Conservation (phyloP, 805 yeast species). For the Teunomyces kruisii region DNA sequence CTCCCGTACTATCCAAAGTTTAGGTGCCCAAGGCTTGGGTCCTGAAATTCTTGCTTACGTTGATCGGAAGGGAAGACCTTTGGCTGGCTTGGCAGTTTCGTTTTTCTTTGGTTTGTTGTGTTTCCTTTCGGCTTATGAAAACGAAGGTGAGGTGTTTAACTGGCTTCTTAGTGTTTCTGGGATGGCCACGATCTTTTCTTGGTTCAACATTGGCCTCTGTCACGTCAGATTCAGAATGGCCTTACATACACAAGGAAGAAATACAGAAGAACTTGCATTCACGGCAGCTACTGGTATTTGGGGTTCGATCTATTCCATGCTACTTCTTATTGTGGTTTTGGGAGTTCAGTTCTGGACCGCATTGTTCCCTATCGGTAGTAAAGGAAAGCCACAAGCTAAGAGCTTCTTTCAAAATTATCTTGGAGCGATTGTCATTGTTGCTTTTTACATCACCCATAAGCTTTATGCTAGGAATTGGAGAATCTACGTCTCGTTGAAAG, state of each 20-base stretch:
- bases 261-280: slow-evolving; percentile 21
- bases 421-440: slow-evolving; percentile 23
- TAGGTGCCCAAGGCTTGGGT: slow-evolving; percentile 16
- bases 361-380: slow-evolving; percentile 20
- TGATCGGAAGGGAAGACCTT: slow-evolving; percentile 17
- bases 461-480: slow-evolving; percentile 19
- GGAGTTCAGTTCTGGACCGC: slow-evolving; percentile 29
- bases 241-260: slow-evolving; percentile 22
- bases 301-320: slow-evolving; percentile 27
- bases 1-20: slow-evolving; percentile 17
- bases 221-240: slow-evolving; percentile 35
- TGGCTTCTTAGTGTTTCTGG: slow-evolving; percentile 38
- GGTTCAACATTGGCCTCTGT: slow-evolving; percentile 35
- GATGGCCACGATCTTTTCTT: slow-evolving; percentile 35
- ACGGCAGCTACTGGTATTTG: slow-evolving; percentile 21
- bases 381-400: slow-evolving; percentile 15
- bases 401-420: slow-evolving; percentile 26
- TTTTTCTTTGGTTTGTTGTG: slow-evolving; percentile 16
- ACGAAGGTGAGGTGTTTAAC: slow-evolving; percentile 14
- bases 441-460: slow-evolving; percentile 24
- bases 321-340: slow-evolving; percentile 20
- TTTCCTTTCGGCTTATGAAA: slow-evolving; percentile 14
- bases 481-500: slow-evolving; percentile 16
- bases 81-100: slow-evolving; percentile 13
- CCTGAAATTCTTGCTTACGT: slow-evolving; percentile 14